These are phyloP conservation scores for Aeminium ludgeri DNA, from an alignment of 495 filamentous ascomycete species.

Conservation along the genomic window DNA sequence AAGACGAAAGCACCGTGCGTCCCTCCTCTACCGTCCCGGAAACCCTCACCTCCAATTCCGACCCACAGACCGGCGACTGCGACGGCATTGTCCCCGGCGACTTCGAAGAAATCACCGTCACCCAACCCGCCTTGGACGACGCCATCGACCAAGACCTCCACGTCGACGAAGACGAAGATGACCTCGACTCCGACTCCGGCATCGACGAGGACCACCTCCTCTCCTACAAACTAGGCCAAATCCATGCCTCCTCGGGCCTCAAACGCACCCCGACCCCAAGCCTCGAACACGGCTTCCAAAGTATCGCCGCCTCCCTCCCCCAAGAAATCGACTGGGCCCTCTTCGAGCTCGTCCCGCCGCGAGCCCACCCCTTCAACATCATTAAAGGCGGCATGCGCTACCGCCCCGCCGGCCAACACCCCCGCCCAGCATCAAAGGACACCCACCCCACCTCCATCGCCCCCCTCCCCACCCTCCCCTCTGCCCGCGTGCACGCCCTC, in stretches of 20 bases:
- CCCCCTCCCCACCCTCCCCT: slow-evolving; percentile 36
- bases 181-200: slow-evolving; percentile 44
- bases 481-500: slow-evolving; percentile 67
- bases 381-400: slow-evolving; percentile 31
- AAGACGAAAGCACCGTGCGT: slow-evolving; percentile 15
- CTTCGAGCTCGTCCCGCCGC: slow-evolving; percentile 57
- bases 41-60: neutral
- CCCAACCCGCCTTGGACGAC: slow-evolving; percentile 16
- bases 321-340: slow-evolving; percentile 97
- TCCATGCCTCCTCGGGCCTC: slow-evolving; percentile 81
- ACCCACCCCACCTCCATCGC: slow-evolving; percentile 25
- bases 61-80: slow-evolving; percentile 14
- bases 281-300: slow-evolving; percentile 9
- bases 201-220: slow-evolving; percentile 57
- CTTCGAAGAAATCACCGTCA: slow-evolving; percentile 34
- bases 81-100: slow-evolving; percentile 18
- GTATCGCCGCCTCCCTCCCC: slow-evolving; percentile 33
- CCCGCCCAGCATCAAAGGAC: slow-evolving; percentile 3
- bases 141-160: slow-evolving; percentile 69
- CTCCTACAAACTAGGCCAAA: slow-evolving; percentile 58
- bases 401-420: neutral
- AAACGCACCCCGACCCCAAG: slow-evolving; percentile 43
- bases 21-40: slow-evolving; percentile 10
- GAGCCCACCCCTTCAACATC: slow-evolving; percentile 53
- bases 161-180: slow-evolving; percentile 55